Evolutionary conservation across 495 filamentous ascomycete genomes (phyloP).

Genomic region (Aspergillus kassunensis): DNA sequence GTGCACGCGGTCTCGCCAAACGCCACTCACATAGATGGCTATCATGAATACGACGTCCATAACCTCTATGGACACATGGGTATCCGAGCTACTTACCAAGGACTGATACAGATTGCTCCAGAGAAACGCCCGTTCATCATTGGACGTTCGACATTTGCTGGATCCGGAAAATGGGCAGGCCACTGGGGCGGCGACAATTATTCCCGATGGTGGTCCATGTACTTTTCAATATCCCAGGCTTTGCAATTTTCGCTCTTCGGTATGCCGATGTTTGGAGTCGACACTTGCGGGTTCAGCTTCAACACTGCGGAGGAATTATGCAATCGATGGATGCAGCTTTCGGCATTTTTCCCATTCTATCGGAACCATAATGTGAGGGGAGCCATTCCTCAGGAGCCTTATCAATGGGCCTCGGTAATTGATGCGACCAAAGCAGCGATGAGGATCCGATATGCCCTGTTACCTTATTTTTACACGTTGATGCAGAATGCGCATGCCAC

Average conservation of each 20-base stretch:
- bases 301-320: constrained; percentile 75
- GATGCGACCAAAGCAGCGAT: constrained; percentile 66
- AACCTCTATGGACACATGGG: constrained; percentile 73
- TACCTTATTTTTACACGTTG: constrained; percentile 81
- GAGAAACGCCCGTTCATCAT: constrained; percentile 81
- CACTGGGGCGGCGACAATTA: constrained; percentile 88
- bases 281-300: constrained; percentile 75
- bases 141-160: constrained; percentile 76
- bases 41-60: constrained; percentile 76
- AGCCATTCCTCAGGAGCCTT: constrained; percentile 69
- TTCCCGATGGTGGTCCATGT: constrained; percentile 65
- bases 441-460: constrained; percentile 65
- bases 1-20: constrained; percentile 74
- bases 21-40: constrained; percentile 70
- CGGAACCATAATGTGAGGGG: constrained; percentile 72
- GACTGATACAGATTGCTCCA: constrained; percentile 57
- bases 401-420: constrained; percentile 65
- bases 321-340: constrained; percentile 81
- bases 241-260: constrained; percentile 77
- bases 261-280: constrained; percentile 83
- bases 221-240: constrained; percentile 76
- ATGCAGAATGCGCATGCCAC: constrained; percentile 65
- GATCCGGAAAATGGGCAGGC: constrained; percentile 73
- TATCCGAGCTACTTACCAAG: constrained; percentile 75
- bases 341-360: constrained; percentile 86